A percentile compares a stretch with the other conserved stretches of the same genome.
phyloP scores from a whole-genome alignment of 306 rosid species.

The Hylodesmum podocarpum region DNA sequence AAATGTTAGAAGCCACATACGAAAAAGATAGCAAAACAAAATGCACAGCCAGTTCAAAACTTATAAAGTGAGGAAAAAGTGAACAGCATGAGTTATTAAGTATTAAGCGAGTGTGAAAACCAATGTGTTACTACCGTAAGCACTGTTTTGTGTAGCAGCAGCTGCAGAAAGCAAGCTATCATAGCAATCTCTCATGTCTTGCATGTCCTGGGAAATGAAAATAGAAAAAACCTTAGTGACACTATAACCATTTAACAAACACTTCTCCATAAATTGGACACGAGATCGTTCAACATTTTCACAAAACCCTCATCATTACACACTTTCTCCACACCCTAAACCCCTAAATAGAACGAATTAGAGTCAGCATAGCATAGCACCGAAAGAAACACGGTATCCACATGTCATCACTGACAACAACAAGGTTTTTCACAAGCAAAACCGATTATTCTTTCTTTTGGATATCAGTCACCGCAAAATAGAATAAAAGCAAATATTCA shows the following conservation, averaged over 20 bases:
- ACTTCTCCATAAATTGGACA: neutral
- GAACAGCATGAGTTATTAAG: neutral
- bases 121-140: slow-evolving; percentile 61
- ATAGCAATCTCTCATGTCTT: slow-evolving; percentile 79
- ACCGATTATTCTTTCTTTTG: neutral
- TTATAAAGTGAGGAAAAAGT: neutral
- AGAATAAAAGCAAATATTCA: neutral
- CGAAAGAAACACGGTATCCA: neutral
- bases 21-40: neutral
- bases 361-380: neutral
- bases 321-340: neutral
- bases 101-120: neutral
- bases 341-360: neutral
- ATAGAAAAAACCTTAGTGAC: slow-evolving; percentile 2
- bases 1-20: neutral
- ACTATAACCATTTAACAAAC: too few species aligned
- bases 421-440: neutral
- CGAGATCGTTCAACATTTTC: neutral
- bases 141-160: slow-evolving; percentile 83
- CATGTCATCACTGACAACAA: neutral
- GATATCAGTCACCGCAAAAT: neutral
- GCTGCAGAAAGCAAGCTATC: slow-evolving; percentile 89
- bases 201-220: slow-evolving; percentile 62
- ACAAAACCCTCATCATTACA: neutral
- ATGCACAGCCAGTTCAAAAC: neutral